Evolutionary conservation across 169 alveolate genomes (phyloP).

Genomic region (Babesia gibsoni): DNA sequence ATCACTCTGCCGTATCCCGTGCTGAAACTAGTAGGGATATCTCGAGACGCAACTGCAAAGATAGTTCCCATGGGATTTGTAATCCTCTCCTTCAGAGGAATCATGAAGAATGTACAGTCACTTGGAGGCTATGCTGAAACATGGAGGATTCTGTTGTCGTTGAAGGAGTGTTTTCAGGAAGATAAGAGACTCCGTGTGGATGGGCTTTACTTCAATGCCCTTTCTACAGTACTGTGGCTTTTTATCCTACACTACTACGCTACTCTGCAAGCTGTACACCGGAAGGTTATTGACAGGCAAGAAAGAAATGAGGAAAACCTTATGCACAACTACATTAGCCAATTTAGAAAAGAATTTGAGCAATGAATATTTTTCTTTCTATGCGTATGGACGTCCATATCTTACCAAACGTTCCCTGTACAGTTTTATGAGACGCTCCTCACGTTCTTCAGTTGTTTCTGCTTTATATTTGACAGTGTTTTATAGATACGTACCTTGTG

Average conservation of each 20-base stretch:
- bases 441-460: constrained; percentile 23
- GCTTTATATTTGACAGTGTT: not conserved
- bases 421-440: constrained; percentile 25
- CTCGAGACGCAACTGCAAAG: not conserved
- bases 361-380: not conserved
- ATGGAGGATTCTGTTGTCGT: not conserved
- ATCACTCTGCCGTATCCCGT: constrained; percentile 6
- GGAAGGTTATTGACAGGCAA: constrained; percentile 3
- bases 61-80: constrained; percentile 1
- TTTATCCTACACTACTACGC: constrained; percentile 23
- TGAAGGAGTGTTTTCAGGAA: not conserved
- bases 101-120: not conserved
- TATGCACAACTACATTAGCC: not conserved
- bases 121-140: constrained; percentile 2
- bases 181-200: not conserved
- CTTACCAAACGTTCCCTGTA: constrained; percentile 43
- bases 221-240: constrained; percentile 4
- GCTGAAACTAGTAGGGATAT: not conserved
- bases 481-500: not conserved
- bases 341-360: not conserved
- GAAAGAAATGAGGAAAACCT: not conserved
- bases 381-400: constrained; percentile 25
- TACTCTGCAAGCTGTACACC: not conserved
- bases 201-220: not conserved
- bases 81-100: not conserved